Evolutionary conservation across 768 basidiomycete genomes (phyloP).

Genomic region (Mycena maculata): DNA sequence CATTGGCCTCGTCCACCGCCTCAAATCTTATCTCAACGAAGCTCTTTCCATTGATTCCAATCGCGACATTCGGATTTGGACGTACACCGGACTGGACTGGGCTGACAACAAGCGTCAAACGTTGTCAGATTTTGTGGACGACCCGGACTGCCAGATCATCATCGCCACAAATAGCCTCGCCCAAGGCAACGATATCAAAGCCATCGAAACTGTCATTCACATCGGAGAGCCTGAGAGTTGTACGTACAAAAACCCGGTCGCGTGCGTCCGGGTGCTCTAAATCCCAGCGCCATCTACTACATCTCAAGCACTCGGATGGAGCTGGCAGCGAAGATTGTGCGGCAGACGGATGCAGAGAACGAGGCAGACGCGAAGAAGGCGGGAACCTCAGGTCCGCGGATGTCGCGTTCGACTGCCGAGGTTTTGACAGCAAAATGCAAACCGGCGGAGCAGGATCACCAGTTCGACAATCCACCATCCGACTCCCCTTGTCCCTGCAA

Average conservation of each 20-base stretch:
- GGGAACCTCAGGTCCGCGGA: not conserved
- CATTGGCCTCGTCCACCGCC: constrained; percentile 36
- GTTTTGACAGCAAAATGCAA: constrained; percentile 6
- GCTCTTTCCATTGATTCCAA: not conserved
- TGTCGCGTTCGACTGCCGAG: constrained; percentile 12
- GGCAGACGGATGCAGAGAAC: constrained; percentile 10
- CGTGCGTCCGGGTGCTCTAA: not conserved
- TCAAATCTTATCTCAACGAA: constrained; percentile 37
- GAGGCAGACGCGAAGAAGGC: constrained; percentile 2
- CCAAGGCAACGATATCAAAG: constrained; percentile 4
- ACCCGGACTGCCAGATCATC: constrained; percentile 1
- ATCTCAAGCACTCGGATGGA: not conserved
- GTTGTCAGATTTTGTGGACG: not conserved
- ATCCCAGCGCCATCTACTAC: constrained; percentile 5
- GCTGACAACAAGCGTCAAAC: not conserved
- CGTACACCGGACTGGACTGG: not conserved
- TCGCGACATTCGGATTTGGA: not conserved
- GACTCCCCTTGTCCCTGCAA: not conserved
- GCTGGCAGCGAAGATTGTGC: not conserved
- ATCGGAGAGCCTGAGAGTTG: constrained; percentile 15
- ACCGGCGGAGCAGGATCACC: constrained; percentile 4
- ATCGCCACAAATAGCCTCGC: not conserved
- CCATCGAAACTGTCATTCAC: not conserved
- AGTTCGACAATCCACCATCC: not conserved
- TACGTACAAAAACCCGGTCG: constrained; percentile 2